Evolutionary conservation across 2,329 filamentous ascomycete species (phyloP).

Genomic region (Trematosphaeria pertusa): DNA sequence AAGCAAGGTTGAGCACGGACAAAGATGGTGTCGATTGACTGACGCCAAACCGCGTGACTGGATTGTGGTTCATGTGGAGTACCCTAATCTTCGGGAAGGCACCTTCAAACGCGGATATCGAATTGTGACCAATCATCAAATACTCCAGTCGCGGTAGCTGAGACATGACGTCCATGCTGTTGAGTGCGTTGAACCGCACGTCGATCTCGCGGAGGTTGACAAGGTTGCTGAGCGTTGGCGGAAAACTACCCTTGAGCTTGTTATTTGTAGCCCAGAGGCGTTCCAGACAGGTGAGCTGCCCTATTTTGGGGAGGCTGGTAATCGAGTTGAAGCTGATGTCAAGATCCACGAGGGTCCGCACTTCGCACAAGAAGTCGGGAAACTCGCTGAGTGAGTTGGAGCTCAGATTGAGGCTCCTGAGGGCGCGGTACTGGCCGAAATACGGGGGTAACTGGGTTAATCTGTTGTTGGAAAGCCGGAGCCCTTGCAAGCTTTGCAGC

Average conservation of each 20-base stretch:
- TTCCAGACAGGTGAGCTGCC: slow-evolving; percentile 79
- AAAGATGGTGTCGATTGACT: slow-evolving; percentile 78
- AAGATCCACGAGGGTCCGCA: slow-evolving; percentile 85
- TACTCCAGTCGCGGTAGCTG: slow-evolving; percentile 86
- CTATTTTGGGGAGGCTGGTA: slow-evolving; percentile 77
- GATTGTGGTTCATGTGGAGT: slow-evolving; percentile 91
- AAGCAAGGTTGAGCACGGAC: slow-evolving; percentile 86
- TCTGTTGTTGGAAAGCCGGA: slow-evolving; percentile 94
- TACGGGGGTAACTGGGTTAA: slow-evolving; percentile 79
- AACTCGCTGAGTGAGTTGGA: slow-evolving; percentile 91
- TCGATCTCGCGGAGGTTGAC: slow-evolving; percentile 87
- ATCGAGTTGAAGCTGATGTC: slow-evolving; percentile 98
- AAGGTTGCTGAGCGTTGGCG: slow-evolving; percentile 74
- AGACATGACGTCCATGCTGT: slow-evolving; percentile 86
- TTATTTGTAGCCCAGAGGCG: slow-evolving; percentile 97
- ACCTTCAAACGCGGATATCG: slow-evolving; percentile 86
- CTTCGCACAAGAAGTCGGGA: slow-evolving; percentile 81
- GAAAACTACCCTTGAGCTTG: slow-evolving; percentile 77
- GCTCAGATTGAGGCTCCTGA: slow-evolving; percentile 88
- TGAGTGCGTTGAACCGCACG: slow-evolving; percentile 89
- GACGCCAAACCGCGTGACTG: slow-evolving; percentile 91
- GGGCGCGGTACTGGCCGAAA: slow-evolving; percentile 78
- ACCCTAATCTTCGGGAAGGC: slow-evolving; percentile 85
- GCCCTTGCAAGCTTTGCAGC: slow-evolving; percentile 78
- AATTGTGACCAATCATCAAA: slow-evolving; percentile 89